Percentiles rank a stretch among this genome's conserved stretches.
Evolutionary conservation across 306 rosid genomes (phyloP).

Genomic region (Luffa aegyptiaca): DNA sequence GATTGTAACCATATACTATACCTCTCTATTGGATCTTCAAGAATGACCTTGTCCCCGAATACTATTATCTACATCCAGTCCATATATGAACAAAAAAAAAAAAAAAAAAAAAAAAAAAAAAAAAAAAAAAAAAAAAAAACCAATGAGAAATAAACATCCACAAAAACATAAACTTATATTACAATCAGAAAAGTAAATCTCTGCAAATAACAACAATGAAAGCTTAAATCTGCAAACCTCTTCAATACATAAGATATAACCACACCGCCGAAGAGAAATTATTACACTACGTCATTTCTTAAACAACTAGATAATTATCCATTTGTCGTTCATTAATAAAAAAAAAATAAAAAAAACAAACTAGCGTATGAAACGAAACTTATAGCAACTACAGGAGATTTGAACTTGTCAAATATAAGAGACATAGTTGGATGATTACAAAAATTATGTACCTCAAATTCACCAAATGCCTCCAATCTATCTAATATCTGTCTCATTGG

Average conservation of each 20-base stretch:
- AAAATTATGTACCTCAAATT: conserved; percentile 61
- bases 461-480: conserved; percentile 78
- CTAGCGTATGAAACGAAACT: conserved; percentile 11
- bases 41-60: conserved; percentile 85
- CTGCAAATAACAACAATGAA: neutral
- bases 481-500: conserved; percentile 93
- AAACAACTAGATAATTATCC: neutral
- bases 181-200: neutral
- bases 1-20: conserved; percentile 18
- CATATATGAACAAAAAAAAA: conserved; percentile 9
- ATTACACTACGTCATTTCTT: neutral
- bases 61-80: conserved; percentile 39
- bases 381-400: neutral
- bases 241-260: neutral
- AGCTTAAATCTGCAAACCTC: neutral
- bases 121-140: neutral
- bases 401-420: neutral
- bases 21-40: conserved; percentile 91
- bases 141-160: conserved; percentile 9
- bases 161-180: neutral
- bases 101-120: conserved; percentile 8
- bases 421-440: neutral
- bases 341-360: neutral
- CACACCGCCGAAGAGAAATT: neutral
- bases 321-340: neutral